Conservation (phyloP, 2,329 filamentous ascomycete genomes). For the Periglandula ipomoeae region DNA sequence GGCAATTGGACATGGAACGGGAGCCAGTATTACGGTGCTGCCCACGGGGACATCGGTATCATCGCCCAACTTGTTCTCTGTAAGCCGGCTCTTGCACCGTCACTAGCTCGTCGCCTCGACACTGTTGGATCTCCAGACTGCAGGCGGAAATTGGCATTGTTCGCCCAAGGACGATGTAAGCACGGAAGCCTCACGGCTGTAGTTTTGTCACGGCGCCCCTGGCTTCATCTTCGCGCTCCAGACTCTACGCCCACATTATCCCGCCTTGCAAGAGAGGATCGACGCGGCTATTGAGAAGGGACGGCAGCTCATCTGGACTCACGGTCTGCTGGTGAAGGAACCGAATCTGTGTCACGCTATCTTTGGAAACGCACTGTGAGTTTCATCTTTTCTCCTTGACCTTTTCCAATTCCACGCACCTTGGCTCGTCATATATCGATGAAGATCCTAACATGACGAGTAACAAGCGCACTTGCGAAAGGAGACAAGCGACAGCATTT, state of each 20-base stretch:
- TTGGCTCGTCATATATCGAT: background rate
- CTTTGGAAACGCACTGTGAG: slow-evolving; percentile 53
- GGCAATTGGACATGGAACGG: slow-evolving; percentile 54
- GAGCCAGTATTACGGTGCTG: slow-evolving; percentile 54
- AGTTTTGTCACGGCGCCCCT: slow-evolving; percentile 60
- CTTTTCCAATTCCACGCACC: background rate
- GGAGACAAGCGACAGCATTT: no score
- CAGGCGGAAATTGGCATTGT: no score
- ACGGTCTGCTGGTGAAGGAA: slow-evolving; percentile 53
- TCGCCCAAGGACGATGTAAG: no score
- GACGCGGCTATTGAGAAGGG: slow-evolving; percentile 41
- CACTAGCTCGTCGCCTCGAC: slow-evolving; percentile 25
- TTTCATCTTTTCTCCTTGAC: slow-evolving; percentile 14
- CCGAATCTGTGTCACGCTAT: slow-evolving; percentile 59
- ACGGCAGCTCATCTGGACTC: slow-evolving; percentile 43
- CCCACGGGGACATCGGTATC: slow-evolving; percentile 60
- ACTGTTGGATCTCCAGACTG: slow-evolving; percentile 49
- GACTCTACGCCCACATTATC: slow-evolving; percentile 50
- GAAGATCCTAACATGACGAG: background rate
- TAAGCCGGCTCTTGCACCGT: slow-evolving; percentile 40
- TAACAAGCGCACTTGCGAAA: background rate
- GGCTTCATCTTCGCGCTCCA: slow-evolving; percentile 51
- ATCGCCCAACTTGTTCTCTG: slow-evolving; percentile 59
- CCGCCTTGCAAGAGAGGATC: slow-evolving; percentile 42
- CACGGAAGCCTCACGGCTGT: slow-evolving; percentile 50